Base-by-base conservation (phyloP, 768 basidiomycete genomes). In the Porphyrellus cyaneotinctus region DNA sequence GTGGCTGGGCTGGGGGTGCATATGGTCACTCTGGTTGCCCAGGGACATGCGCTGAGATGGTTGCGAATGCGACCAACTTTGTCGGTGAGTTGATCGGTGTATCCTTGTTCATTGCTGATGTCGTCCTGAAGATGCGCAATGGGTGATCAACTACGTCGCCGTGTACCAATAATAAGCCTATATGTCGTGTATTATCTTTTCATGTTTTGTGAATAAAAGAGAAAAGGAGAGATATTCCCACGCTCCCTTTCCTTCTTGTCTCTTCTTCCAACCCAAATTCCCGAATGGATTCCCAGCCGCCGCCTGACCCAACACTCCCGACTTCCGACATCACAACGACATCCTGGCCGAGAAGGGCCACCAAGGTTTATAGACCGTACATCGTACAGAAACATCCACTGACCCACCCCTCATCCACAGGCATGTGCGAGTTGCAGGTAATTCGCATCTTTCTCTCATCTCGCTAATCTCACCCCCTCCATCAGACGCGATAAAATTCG, bases 341-440 rank as follows among this genome's bases (percentile, higher is more conserved):
- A 66, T 64, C 67, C 54, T 78, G 77, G 78, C 77, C 79, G 31
- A 73, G 75, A 71, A 74, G 78, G 62, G 74, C 76, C 49, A 61
- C 72, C n/a, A 81, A 80, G 73, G 81, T 76, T 71, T 66, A 48
- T 59, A 59, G 52, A 54, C 49, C 52, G 49, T 50, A 32, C 47
- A 45, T 58, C 30, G 37, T 49, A 48, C 20, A 23, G 28, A 44
- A 28, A 20, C 49, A 4, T 47, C 48, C n/a, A 12, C 58, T 67
- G 26, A 69, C 50, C 20, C 39, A 5, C 47, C 32, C 22, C 14
- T 10, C 46, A 6, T 38, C 39, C 7, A 22, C 43, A 83, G 82
- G 82, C 82, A 38, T 83, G 82, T 66, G 78, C 80, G 13, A 79
- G 73, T 46, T 83, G 82, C 75, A 81, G 82, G 82, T 69, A 53